Evolutionary conservation across 1,284 basidiomycete species (phyloP).

Genomic region (Taiwanofungus camphoratus): DNA sequence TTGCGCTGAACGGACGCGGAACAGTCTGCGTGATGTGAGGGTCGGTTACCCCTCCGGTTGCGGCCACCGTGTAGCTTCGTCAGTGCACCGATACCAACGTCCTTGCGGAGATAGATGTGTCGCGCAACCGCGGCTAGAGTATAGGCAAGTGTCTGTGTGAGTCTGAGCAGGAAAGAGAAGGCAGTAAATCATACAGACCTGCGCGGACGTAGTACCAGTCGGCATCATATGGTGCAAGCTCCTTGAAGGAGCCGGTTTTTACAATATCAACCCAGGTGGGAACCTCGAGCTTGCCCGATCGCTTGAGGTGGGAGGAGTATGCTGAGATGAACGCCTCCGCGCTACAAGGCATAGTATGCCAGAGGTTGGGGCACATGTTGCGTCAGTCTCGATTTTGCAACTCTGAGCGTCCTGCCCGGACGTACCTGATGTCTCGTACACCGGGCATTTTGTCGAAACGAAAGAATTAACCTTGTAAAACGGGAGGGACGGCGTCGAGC

Average conservation of each 20-base stretch:
- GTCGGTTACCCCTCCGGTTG: conserved; percentile 91
- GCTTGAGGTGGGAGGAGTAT: conserved; percentile 92
- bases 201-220: conserved; percentile 99
- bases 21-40: conserved; percentile 89
- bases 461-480: conserved; percentile 37
- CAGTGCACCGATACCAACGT: conserved; percentile 94
- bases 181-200: conserved; percentile 50
- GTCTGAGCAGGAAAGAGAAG: neutral
- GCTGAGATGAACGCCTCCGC: conserved; percentile 89
- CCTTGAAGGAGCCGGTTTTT: conserved; percentile 98
- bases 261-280: conserved; percentile 99
- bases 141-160: neutral
- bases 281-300: conserved; percentile 96
- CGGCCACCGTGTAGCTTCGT: conserved; percentile 97
- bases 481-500: conserved; percentile 39
- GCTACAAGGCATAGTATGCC: conserved; percentile 33
- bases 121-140: conserved; percentile 87
- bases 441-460: conserved; percentile 71
- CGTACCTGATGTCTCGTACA: conserved; percentile 87
- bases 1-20: conserved; percentile 88
- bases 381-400: conserved; percentile 2
- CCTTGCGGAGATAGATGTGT: conserved; percentile 99
- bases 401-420: conserved; percentile 10
- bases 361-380: neutral
- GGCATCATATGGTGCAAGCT: conserved; percentile 97